Percentiles rank a stretch among this genome's conserved stretches.
These are phyloP conservation scores for Bryoerythrophyllum caledonicum DNA, from an alignment of 225 moss, liverwort and hornwort species.

Conservation along the genomic window DNA sequence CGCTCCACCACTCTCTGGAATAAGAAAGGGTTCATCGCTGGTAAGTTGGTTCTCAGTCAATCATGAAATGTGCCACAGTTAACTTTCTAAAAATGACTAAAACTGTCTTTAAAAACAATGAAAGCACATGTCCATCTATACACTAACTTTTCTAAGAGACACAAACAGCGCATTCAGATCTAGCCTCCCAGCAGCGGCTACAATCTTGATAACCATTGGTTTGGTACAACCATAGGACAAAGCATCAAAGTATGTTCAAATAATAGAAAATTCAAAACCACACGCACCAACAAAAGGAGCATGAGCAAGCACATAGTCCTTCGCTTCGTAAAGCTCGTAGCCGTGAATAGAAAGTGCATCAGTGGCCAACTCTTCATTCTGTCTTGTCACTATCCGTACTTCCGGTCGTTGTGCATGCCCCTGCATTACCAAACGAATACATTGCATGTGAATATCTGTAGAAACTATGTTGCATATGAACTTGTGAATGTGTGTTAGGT, in stretches of 20 bases:
- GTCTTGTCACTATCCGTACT: slow-evolving; percentile 86
- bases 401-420: slow-evolving; percentile 93
- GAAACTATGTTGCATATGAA: not conserved
- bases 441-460: not conserved
- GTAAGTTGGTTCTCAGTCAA: not conserved
- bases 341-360: slow-evolving; percentile 94
- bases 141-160: slow-evolving; percentile 8
- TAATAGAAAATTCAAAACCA: slow-evolving; percentile 16
- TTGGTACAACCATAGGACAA: slow-evolving; percentile 17
- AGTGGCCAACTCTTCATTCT: slow-evolving; percentile 92
- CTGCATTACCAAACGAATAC: slow-evolving; percentile 38
- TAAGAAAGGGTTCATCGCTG: not conserved
- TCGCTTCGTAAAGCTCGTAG: slow-evolving; percentile 95
- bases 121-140: slow-evolving; percentile 9
- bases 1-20: slow-evolving; percentile 76
- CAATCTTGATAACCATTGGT: not conserved
- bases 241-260: slow-evolving; percentile 2
- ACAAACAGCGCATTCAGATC: slow-evolving; percentile 14
- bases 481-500: not conserved
- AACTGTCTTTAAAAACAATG: not conserved
- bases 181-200: slow-evolving; percentile 4
- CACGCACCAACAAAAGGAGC: slow-evolving; percentile 80
- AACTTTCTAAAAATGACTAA: not conserved
- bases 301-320: slow-evolving; percentile 93
- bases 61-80: not conserved